Base-by-base conservation (phyloP, 345 rosid genomes). In the Gossypium bickii region DNA sequence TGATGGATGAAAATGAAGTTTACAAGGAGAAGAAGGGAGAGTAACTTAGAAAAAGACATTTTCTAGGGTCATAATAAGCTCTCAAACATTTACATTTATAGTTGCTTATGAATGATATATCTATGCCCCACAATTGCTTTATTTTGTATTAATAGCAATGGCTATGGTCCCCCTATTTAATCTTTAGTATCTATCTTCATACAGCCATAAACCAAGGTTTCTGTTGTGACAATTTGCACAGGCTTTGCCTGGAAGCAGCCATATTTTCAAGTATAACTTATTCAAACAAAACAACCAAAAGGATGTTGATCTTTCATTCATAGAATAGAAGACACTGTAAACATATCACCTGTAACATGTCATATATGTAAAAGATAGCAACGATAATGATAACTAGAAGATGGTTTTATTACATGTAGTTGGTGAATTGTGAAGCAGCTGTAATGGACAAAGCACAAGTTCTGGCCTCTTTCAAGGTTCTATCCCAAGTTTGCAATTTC, bases 11-110 rank as follows among this genome's bases (percentile, higher is more conserved):
- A 53, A 63, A 67, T 55, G 64, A 67, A 52, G 55, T 63, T 15
- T 55, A 78, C 7, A 34, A 79, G 27, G 12, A 78, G 73, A 49
- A 70, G 67, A 63, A 63, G 61, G 17, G 24, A 72, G 52, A 79
- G 62, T 38, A 67, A 41, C 10, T 29, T 67, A 38, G 45, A 12
- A 15, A 47, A 60, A 43, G 75, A 79, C 84, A 80, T 83, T 62
- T 7, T 51, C 8, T 51, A 3, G 7, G 18, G 71, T 51, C 29
- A 13, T 24, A 24, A 47, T 24, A 24, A 47, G 15, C 12, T 47
- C 38, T 18, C 16, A 67, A 48, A 69, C 24, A 25, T 17, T 20
- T 29, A 27, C 16, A 29, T 29, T 10, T 7, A 69, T 16, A 0
- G 58, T 69, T 49, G 43, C 44, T 12, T 44, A 44, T 66, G 12